Evolutionary conservation across 768 basidiomycete species (phyloP).

Genomic region (Asterophora lycoperdoides): DNA sequence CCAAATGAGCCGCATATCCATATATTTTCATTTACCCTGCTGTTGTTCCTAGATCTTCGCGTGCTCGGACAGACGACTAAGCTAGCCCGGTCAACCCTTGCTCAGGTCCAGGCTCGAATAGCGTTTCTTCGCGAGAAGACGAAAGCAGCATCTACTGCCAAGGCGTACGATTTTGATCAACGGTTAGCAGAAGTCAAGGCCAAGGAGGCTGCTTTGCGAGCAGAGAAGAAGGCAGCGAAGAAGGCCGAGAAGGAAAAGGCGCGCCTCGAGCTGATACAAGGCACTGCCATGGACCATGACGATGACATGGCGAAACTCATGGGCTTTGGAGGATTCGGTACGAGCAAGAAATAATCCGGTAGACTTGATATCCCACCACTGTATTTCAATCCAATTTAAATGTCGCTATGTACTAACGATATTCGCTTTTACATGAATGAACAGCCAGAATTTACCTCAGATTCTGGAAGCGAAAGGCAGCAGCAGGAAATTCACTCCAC

Average conservation of each 20-base stretch:
- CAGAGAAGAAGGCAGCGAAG: conserved; percentile 74
- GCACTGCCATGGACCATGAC: conserved; percentile 43
- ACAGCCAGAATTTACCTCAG: too few species aligned
- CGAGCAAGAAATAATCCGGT: conserved; percentile 76
- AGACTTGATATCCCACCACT: conserved; percentile 12
- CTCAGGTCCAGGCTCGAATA: conserved; percentile 90
- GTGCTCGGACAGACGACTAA: conserved; percentile 94
- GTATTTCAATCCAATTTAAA: conserved; percentile 27
- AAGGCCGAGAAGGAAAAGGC: conserved; percentile 74
- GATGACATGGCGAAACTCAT: conserved; percentile 76
- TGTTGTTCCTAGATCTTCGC: conserved; percentile 69
- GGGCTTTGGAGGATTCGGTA: conserved; percentile 90
- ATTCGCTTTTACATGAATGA: too few species aligned
- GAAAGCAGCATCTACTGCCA: conserved; percentile 73
- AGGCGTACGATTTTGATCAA: conserved; percentile 92
- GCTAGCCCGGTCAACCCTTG: conserved; percentile 83
- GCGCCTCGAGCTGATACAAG: conserved; percentile 59
- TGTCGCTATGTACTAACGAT: conserved; percentile 24
- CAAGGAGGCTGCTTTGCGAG: conserved; percentile 62
- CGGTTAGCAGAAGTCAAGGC: conserved; percentile 79
- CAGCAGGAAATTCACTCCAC: too few species aligned
- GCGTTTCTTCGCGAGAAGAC: conserved; percentile 84
- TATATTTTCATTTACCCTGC: conserved; percentile 2
- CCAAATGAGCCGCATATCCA: neutral
- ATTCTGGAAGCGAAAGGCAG: too few species aligned